Evolutionary conservation across 176 grass and related monocot species (phyloP).

Genomic region (Carex cristatella): DNA sequence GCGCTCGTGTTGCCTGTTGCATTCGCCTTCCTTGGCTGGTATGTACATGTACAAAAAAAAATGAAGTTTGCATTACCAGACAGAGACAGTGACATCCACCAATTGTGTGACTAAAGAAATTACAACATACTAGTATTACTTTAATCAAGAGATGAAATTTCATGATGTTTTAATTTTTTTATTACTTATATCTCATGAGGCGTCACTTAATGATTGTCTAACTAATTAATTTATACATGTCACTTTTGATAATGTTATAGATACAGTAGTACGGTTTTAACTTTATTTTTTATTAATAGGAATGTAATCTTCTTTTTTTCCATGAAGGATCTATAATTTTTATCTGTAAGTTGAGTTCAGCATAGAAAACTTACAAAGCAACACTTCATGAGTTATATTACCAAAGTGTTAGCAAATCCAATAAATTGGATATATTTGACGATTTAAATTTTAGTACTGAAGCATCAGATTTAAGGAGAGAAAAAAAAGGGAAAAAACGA

Average conservation of each 20-base stretch:
- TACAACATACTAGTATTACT: not conserved
- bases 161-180: not conserved
- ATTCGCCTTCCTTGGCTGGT: conserved; percentile 86
- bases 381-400: not conserved
- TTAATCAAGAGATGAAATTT: not conserved
- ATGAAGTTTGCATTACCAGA: not conserved
- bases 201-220: conserved; percentile 13
- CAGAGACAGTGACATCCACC: not conserved
- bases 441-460: not conserved
- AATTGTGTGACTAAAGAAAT: not conserved
- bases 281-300: not conserved
- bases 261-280: not conserved
- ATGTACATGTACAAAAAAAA: not conserved
- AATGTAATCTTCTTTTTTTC: not conserved
- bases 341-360: not conserved
- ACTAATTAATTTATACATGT: not conserved
- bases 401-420: not conserved
- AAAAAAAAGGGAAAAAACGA: not conserved
- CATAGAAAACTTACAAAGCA: not conserved
- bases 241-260: not conserved
- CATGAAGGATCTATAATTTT: not conserved
- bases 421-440: too few species aligned
- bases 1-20: conserved; percentile 74
- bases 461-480: not conserved
- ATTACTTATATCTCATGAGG: not conserved